A percentile compares a stretch with the other conserved stretches of the same genome.
phyloP scores from a whole-genome alignment of 2,329 filamentous ascomycete species.

The Capronia americana region DNA sequence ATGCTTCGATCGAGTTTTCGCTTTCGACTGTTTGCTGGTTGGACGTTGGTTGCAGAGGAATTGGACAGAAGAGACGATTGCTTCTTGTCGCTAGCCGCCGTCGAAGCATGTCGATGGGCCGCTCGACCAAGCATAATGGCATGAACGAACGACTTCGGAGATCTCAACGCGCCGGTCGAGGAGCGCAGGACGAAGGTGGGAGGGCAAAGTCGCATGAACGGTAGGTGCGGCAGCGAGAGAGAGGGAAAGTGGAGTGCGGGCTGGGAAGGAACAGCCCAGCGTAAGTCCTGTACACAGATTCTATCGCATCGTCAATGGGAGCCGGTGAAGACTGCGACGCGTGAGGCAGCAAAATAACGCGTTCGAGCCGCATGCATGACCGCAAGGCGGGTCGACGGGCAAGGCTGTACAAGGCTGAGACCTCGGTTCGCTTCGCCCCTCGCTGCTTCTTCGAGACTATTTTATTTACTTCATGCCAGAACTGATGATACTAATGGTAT shows the following conservation, averaged over 20 bases:
- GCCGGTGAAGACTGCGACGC: conserved; percentile 2
- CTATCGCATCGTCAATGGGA: background rate
- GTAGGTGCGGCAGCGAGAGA: background rate
- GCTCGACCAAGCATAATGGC: conserved; percentile 36
- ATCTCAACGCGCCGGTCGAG: conserved; percentile 31
- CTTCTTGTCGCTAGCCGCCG: conserved; percentile 27
- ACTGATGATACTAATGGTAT: background rate
- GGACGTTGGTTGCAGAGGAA: conserved; percentile 28
- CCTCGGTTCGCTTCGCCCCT: background rate
- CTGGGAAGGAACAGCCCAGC: background rate
- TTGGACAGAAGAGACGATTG: conserved; percentile 32
- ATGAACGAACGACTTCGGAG: conserved; percentile 34
- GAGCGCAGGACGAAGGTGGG: conserved; percentile 24
- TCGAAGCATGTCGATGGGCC: conserved; percentile 32
- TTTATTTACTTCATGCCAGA: background rate
- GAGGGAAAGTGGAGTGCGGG: no score
- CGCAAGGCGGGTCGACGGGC: background rate
- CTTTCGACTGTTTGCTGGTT: conserved; percentile 22
- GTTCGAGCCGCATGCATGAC: conserved; percentile 2
- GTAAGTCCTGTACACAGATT: background rate
- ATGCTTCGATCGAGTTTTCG: conserved; percentile 40
- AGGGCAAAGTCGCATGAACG: conserved; percentile 30
- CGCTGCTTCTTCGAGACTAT: background rate
- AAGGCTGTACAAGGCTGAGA: background rate
- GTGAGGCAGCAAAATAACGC: conserved; percentile 7